Conservation (phyloP, 225 moss, liverwort and hornwort genomes). For the Sphagnum contortum region DNA sequence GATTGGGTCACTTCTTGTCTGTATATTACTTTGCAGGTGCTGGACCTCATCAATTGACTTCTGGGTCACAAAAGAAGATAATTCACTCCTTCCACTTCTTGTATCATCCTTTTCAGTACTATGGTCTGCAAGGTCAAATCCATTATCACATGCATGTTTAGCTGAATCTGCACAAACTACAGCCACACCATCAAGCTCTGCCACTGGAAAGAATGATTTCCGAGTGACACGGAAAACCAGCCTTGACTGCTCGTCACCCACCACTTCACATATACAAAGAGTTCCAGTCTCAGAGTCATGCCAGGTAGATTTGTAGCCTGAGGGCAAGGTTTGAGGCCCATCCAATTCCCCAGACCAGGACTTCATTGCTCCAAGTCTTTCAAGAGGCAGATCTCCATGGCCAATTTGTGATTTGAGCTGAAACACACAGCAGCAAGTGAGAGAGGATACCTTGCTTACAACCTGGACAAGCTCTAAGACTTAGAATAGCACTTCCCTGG, state of each 20-base stretch:
- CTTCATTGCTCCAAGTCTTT: constrained; percentile 38
- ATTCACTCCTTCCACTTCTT: too few species aligned
- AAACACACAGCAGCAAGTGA: constrained; percentile 1
- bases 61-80: too few species aligned
- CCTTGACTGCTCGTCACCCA: constrained; percentile 17
- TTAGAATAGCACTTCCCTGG: too few species aligned
- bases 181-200: constrained; percentile 5
- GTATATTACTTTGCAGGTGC: too few species aligned
- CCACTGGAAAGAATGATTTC: constrained; percentile 26
- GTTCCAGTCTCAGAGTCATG: constrained; percentile 47
- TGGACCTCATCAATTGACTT: too few species aligned
- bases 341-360: constrained; percentile 12
- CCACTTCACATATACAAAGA: constrained; percentile 51
- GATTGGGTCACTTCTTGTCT: too few species aligned
- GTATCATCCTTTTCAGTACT: too few species aligned
- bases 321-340: constrained; percentile 31
- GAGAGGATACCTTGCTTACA: background rate
- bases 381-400: constrained; percentile 46
- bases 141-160: background rate
- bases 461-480: background rate
- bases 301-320: constrained; percentile 47
- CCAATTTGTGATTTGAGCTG: constrained; percentile 46
- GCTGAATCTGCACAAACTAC: background rate
- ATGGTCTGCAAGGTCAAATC: too few species aligned
- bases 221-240: constrained; percentile 45